Evolutionary conservation across 228 moss, liverwort and hornwort genomes (phyloP).

Genomic region (Sphagnum magellanicum): DNA sequence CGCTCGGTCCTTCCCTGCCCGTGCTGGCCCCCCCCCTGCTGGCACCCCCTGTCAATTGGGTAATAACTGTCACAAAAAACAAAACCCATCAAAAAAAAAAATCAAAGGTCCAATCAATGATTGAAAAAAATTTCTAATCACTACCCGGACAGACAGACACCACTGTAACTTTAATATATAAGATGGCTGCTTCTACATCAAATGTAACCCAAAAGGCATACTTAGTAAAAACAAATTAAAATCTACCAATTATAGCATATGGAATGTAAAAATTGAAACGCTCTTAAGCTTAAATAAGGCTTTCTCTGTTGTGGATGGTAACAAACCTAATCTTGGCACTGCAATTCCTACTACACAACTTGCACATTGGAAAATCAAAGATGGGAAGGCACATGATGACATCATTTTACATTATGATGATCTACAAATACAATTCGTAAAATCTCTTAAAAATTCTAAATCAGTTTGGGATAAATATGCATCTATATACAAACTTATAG

Average conservation of each 20-base stretch:
- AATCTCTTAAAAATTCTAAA: neutral
- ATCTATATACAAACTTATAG: neutral
- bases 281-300: neutral
- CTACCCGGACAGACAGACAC: no score
- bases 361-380: neutral
- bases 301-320: neutral
- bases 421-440: neutral
- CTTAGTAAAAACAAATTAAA: neutral
- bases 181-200: neutral
- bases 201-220: neutral
- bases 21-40: no score
- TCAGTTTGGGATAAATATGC: neutral
- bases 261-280: neutral
- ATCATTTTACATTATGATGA: constrained; percentile 2
- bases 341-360: neutral
- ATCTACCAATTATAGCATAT: constrained; percentile 4
- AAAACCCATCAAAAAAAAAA: no score
- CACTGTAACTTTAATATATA: no score
- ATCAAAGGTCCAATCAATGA: no score
- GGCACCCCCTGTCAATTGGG: no score
- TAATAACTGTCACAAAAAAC: no score
- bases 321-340: neutral
- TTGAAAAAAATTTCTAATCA: no score
- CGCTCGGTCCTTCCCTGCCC: no score
- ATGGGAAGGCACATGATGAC: neutral